Percentiles rank a stretch among this genome's conserved stretches.
These are phyloP conservation scores for Sungouiozyma intestinalis DNA, from an alignment of 805 yeast genomes.

Conservation along the genomic window DNA sequence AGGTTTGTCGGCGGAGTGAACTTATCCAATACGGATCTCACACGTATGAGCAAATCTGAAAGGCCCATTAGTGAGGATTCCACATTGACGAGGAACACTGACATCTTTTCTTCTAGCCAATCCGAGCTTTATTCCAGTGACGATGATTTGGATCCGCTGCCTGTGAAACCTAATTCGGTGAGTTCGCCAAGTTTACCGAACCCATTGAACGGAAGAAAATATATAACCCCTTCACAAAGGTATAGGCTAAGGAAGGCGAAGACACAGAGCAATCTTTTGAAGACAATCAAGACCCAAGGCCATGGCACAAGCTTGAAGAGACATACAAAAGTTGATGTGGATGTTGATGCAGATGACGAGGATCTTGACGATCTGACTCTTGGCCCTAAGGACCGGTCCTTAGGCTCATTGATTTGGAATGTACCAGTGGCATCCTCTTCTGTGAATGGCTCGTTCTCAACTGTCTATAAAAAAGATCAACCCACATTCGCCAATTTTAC, in stretches of 20 bases:
- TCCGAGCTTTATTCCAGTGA: slow-evolving; percentile 8
- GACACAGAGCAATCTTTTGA: slow-evolving; percentile 22
- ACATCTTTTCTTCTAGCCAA: slow-evolving; percentile 18
- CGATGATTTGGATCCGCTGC: not conserved
- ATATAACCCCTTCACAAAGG: slow-evolving; percentile 33
- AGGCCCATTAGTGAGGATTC: slow-evolving; percentile 25
- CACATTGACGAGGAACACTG: slow-evolving; percentile 18
- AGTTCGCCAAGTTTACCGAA: not conserved
- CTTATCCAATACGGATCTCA: not conserved
- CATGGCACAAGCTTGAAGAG: slow-evolving; percentile 27
- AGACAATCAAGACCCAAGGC: slow-evolving; percentile 25
- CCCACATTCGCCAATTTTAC: slow-evolving; percentile 16
- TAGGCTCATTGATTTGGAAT: slow-evolving; percentile 33
- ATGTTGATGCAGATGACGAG: slow-evolving; percentile 14
- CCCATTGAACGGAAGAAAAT: slow-evolving; percentile 6
- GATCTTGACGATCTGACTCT: slow-evolving; percentile 21
- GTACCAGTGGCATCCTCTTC: slow-evolving; percentile 36
- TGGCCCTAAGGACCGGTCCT: slow-evolving; percentile 20
- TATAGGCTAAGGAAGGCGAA: slow-evolving; percentile 30
- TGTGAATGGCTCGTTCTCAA: not conserved
- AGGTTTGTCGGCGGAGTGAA: not conserved
- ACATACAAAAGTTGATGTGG: not conserved
- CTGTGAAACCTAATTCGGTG: not conserved
- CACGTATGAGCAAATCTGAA: not conserved
- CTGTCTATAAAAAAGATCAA: slow-evolving; percentile 15